These are phyloP conservation scores for Lavandula angustifolia DNA, from an alignment of 257 asterid species.

Conservation along the genomic window DNA sequence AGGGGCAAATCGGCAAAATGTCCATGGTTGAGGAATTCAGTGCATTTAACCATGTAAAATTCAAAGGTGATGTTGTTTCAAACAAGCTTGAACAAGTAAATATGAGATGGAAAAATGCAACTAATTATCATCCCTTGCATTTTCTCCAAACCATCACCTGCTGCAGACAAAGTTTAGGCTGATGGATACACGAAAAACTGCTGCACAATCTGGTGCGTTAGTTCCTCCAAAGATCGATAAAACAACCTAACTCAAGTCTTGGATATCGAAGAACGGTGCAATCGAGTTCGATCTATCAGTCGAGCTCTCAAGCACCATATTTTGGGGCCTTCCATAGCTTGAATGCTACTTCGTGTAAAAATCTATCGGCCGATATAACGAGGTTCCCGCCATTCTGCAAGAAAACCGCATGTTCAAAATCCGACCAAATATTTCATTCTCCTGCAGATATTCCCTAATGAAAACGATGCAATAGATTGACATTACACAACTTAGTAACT, in stretches of 20 bases:
- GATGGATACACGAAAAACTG: neutral
- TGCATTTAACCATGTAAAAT: no score
- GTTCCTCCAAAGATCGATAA: neutral
- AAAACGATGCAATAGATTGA: neutral
- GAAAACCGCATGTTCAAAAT: neutral
- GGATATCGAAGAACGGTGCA: neutral
- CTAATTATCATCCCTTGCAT: no score
- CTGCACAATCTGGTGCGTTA: neutral
- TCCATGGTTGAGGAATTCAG: no score
- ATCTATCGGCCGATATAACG: constrained; percentile 76
- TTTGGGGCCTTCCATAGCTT: constrained; percentile 98
- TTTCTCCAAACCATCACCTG: neutral
- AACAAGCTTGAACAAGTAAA: no score
- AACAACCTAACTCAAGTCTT: neutral
- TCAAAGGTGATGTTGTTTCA: no score
- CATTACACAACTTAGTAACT: no score
- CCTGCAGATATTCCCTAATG: neutral
- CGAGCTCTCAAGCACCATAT: constrained; percentile 76
- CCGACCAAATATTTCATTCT: no score
- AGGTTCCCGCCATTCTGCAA: constrained; percentile 77
- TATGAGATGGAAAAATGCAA: no score
- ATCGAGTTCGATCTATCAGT: neutral
- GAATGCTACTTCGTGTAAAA: constrained; percentile 84
- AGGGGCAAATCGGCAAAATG: no score
- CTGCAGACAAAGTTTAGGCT: neutral